phyloP scores from a whole-genome alignment of 75 land plant genomes.

The Sequoiadendron giganteum region DNA sequence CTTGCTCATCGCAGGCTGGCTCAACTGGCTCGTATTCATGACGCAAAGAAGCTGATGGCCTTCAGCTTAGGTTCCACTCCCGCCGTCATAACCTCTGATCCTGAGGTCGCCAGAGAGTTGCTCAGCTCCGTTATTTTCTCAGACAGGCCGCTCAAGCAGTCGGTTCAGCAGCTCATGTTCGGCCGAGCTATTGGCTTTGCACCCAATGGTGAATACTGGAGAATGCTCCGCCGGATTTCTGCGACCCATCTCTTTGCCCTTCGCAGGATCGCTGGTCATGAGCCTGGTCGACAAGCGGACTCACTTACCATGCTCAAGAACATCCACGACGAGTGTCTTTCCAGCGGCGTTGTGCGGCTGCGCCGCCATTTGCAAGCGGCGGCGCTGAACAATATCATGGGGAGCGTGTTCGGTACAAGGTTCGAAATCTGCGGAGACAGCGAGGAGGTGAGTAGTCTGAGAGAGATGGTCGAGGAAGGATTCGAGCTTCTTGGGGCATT shows the following conservation, averaged over 20 bases:
- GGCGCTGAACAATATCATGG: slow-evolving; percentile 73
- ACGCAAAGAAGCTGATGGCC: slow-evolving; percentile 53
- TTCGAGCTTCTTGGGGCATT: slow-evolving; percentile 71
- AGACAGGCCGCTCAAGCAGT: slow-evolving; percentile 68
- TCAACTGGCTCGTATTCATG: slow-evolving; percentile 11
- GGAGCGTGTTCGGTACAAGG: slow-evolving; percentile 59
- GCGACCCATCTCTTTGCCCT: slow-evolving; percentile 63
- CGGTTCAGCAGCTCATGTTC: slow-evolving; percentile 60
- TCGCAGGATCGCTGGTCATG: slow-evolving; percentile 42
- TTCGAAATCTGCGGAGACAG: slow-evolving; percentile 20
- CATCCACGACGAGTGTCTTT: slow-evolving; percentile 23
- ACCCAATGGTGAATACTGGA: slow-evolving; percentile 69
- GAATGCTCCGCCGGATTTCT: slow-evolving; percentile 57
- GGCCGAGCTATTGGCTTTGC: slow-evolving; percentile 77
- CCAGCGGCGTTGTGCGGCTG: slow-evolving; percentile 17
- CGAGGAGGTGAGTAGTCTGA: slow-evolving; percentile 32
- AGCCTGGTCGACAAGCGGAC: too few species aligned
- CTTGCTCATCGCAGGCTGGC: slow-evolving; percentile 47
- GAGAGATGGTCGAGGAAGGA: slow-evolving; percentile 63
- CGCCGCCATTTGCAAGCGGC: slow-evolving; percentile 33
- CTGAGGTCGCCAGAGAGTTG: slow-evolving; percentile 49
- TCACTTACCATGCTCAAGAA: slow-evolving; percentile 31
- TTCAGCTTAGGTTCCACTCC: slow-evolving; percentile 56
- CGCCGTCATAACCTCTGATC: slow-evolving; percentile 43
- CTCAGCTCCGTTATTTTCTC: slow-evolving; percentile 49